These are phyloP conservation scores for Achlya hypogyna DNA, from an alignment of 352 stramenopile genomes.

Conservation along the genomic window DNA sequence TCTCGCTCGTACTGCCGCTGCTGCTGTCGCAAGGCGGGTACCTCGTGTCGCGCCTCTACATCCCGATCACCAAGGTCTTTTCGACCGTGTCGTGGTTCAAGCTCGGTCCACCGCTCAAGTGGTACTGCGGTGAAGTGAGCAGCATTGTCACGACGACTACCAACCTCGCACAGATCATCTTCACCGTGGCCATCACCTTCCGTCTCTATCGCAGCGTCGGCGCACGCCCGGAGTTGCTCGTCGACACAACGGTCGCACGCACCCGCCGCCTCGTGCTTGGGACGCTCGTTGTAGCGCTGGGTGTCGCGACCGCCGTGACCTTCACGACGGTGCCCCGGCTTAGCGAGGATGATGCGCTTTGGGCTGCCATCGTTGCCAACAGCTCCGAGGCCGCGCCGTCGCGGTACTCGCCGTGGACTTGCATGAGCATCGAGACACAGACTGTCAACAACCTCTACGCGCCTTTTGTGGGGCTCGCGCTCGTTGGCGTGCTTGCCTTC, in stretches of 20 bases:
- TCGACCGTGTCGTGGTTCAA: background rate
- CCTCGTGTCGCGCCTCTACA: background rate
- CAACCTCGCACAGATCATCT: constrained; percentile 4
- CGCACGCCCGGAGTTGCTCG: background rate
- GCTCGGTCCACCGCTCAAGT: background rate
- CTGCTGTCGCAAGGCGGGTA: constrained; percentile 10
- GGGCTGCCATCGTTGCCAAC: background rate
- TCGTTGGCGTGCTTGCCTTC: constrained; percentile 4
- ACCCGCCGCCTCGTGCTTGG: background rate
- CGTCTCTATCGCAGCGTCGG: background rate
- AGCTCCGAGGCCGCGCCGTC: background rate
- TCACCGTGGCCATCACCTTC: constrained; percentile 7
- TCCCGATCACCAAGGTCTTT: background rate
- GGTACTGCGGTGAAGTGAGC: constrained; percentile 10
- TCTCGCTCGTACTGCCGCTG: constrained; percentile 11
- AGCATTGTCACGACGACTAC: constrained; percentile 17
- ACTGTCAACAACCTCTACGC: constrained; percentile 13
- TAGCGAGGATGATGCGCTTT: background rate
- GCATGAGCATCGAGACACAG: constrained; percentile 14
- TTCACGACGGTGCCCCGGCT: background rate
- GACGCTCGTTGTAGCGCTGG: background rate
- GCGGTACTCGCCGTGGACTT: constrained; percentile 12
- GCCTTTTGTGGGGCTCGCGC: background rate
- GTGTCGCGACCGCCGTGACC: background rate
- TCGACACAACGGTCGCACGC: background rate